Percentiles rank a stretch among this genome's conserved stretches.
These are phyloP conservation scores for Ascochyta fabae DNA, from an alignment of 2,329 filamentous ascomycete genomes.

Conservation along the genomic window DNA sequence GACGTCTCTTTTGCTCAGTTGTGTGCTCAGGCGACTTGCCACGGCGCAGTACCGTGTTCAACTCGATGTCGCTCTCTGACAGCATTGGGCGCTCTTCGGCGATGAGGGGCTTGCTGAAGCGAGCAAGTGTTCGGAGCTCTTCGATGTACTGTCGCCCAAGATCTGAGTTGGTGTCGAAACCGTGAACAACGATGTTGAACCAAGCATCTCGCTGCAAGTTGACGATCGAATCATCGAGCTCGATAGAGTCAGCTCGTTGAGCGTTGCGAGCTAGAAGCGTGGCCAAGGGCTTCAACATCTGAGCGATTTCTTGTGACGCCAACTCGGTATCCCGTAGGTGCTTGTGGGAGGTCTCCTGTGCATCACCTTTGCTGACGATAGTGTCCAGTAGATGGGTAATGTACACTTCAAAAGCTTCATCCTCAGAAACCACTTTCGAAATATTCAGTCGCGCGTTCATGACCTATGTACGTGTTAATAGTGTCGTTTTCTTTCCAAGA, in stretches of 20 bases:
- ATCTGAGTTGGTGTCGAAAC: conserved; percentile 77
- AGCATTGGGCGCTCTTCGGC: conserved; percentile 88
- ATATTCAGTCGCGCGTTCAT: conserved; percentile 81
- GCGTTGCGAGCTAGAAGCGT: conserved; percentile 71
- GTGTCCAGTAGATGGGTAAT: conserved; percentile 82
- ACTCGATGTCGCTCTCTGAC: conserved; percentile 93
- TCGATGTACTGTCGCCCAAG: conserved; percentile 74
- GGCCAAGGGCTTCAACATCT: conserved; percentile 86
- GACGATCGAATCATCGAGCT: conserved; percentile 59
- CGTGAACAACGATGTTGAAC: conserved; percentile 97
- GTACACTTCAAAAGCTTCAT: conserved; percentile 82
- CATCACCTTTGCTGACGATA: conserved; percentile 89
- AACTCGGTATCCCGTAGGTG: conserved; percentile 81
- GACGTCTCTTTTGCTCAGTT: conserved; percentile 77
- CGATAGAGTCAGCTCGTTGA: conserved; percentile 65
- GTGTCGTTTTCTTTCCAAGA: neutral
- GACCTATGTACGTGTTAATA: conserved; percentile 57
- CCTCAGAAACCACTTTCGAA: conserved; percentile 71
- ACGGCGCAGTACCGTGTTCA: conserved; percentile 89
- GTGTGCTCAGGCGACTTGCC: conserved; percentile 83
- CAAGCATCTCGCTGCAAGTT: conserved; percentile 86
- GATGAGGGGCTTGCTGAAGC: conserved; percentile 85
- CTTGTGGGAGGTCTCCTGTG: conserved; percentile 72
- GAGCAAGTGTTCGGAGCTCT: conserved; percentile 83
- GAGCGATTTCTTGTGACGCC: conserved; percentile 84